Evolutionary conservation across 83 land plant species (phyloP), one percentile per base, ranked within the genome.

Genomic region (Diphasiastrum complanatum): DNA sequence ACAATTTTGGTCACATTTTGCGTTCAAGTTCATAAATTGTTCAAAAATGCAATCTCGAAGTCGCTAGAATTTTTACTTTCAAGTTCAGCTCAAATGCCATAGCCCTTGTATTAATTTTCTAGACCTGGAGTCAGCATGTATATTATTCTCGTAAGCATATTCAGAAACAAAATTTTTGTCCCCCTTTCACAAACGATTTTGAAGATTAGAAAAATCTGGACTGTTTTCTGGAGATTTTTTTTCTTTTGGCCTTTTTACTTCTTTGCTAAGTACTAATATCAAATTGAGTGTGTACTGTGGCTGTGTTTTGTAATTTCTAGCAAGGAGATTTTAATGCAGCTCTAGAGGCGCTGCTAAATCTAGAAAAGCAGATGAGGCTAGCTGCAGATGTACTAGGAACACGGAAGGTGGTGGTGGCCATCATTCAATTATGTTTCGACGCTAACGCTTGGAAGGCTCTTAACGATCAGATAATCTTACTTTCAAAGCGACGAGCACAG

Each of bases 401-500:
- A 6, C 69, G 75, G 59, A 85, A 83, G 69, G 95, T 91, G 18
- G 97, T 72, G 11, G 66, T 81, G 30, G 95, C 81, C 8, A 91
- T 91, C 35, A 70, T 88, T 18, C 75, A 85, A 63, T 75, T 92
- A 32, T 92, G 98, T 63, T 85, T 64, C 45, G 80, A 92, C 3
- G 85, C 98, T 16, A 61, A 76, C 12, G 90, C 87, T 0, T 92
- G 98, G 98, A 92, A 88, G 43, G 79, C 85, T 0, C 81, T 92
- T 16, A 92, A 79, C 56, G 98, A 92, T 41, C 98, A 92, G 68
- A 92, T 92, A 70, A 50, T 80, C 20, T 61, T 88, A 36, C 67
- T 92, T 10, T 88, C 96, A 0, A 92, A 92, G 73, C 79, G 87
- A 8, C 83, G 98, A 24, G 91, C 86, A 2, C 98, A 92, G 69